Conservation (phyloP, 2,329 filamentous ascomycete genomes). For the Colletotrichum viniferum region DNA sequence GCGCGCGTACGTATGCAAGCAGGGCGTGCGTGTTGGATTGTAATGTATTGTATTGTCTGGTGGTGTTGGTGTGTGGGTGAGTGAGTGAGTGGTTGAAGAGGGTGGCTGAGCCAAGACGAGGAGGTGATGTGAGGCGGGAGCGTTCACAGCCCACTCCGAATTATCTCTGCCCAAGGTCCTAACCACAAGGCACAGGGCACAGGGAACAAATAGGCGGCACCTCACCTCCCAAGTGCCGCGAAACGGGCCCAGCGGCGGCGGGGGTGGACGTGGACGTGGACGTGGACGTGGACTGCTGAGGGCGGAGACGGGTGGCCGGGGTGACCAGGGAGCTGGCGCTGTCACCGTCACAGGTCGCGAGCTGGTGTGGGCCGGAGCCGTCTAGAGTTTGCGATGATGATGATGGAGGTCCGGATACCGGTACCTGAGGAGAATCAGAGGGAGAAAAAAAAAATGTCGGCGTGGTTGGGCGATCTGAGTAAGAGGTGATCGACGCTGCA, state of each 20-base stretch:
- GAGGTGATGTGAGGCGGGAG: conserved; percentile 2
- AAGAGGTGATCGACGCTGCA: conserved; percentile 16
- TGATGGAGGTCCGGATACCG: not conserved
- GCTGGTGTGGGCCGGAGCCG: conserved; percentile 9
- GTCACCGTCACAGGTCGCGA: conserved; percentile 6
- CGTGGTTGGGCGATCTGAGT: conserved; percentile 4
- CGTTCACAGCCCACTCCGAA: conserved; percentile 14
- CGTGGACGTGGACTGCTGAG: not conserved
- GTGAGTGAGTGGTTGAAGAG: not conserved
- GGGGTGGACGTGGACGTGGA: not conserved
- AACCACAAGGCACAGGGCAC: not conserved
- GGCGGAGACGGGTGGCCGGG: not conserved
- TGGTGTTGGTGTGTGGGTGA: not conserved
- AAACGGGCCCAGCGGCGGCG: not conserved
- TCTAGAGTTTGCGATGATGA: not conserved
- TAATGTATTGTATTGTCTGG: not conserved
- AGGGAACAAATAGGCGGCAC: not conserved
- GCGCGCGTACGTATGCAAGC: not conserved
- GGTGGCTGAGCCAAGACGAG: conserved; percentile 16
- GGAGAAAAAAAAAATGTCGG: not conserved
- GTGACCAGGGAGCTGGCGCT: conserved; percentile 9
- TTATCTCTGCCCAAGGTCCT: not conserved
- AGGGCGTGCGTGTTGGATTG: not conserved
- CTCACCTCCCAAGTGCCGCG: not conserved
- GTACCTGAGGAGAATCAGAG: not conserved